A percentile compares a stretch with the other conserved stretches of the same genome.
Conservation (phyloP, 257 asterid genomes). For the Capsicum pubescens region DNA sequence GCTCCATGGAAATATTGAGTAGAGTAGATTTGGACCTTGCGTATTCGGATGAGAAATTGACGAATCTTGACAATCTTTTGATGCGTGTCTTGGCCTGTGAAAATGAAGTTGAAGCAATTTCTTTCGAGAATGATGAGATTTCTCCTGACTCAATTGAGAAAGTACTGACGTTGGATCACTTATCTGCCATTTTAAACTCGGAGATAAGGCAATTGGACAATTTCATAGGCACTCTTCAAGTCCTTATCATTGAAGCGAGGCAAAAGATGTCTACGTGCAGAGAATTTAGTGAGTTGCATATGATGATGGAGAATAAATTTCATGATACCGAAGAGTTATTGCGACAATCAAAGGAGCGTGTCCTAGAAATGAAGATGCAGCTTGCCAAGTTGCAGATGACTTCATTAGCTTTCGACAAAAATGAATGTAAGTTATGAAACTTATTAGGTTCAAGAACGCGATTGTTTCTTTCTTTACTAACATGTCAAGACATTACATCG, state of each 20-base stretch:
- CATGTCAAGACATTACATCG: not conserved
- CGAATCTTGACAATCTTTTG: slow-evolving; percentile 67
- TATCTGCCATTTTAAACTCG: slow-evolving; percentile 55
- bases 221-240: slow-evolving; percentile 53
- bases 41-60: slow-evolving; percentile 65
- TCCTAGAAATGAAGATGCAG: slow-evolving; percentile 75
- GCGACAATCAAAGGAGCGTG: slow-evolving; percentile 60
- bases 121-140: slow-evolving; percentile 54
- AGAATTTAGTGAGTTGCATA: slow-evolving; percentile 44
- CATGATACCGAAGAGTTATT: slow-evolving; percentile 60
- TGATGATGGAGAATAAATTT: slow-evolving; percentile 50
- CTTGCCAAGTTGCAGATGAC: slow-evolving; percentile 83
- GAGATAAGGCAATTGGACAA: slow-evolving; percentile 72
- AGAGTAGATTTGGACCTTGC: slow-evolving; percentile 53
- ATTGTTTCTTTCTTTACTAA: not conserved
- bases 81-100: slow-evolving; percentile 49
- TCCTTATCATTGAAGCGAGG: slow-evolving; percentile 46
- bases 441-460: not conserved
- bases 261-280: slow-evolving; percentile 47
- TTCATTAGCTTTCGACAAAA: slow-evolving; percentile 61
- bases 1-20: slow-evolving; percentile 46
- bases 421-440: slow-evolving; percentile 61
- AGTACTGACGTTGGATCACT: slow-evolving; percentile 63
- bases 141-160: slow-evolving; percentile 63
- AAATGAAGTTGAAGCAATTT: slow-evolving; percentile 52